Percentiles rank a stretch among this genome's conserved stretches.
phyloP scores from a whole-genome alignment of 768 basidiomycete species.

The Sistotremastrum niveocremeum region DNA sequence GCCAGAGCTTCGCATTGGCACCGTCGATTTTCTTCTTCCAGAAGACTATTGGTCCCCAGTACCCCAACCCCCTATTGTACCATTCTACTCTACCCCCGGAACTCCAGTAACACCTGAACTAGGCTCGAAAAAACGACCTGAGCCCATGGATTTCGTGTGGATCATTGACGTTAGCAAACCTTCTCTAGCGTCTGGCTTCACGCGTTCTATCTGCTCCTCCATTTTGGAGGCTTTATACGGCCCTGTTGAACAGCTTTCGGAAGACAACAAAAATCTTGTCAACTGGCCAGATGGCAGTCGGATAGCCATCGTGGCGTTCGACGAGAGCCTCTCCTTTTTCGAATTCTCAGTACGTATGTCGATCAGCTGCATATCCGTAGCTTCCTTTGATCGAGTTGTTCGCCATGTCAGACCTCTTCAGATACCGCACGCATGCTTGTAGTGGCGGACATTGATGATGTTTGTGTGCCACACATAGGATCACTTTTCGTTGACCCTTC shows the following conservation, averaged over 20 bases:
- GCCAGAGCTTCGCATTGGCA: constrained; percentile 82
- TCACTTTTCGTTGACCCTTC: constrained; percentile 68
- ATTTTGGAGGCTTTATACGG: constrained; percentile 58
- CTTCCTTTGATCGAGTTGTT: constrained; percentile 5
- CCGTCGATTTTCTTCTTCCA: constrained; percentile 78
- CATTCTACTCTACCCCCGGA: constrained; percentile 39
- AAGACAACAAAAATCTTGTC: constrained; percentile 29
- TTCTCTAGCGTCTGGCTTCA: constrained; percentile 54
- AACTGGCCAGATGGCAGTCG: constrained; percentile 38
- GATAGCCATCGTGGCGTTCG: constrained; percentile 77
- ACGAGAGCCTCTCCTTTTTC: constrained; percentile 73
- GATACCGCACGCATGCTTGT: constrained; percentile 56
- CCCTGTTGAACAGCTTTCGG: constrained; percentile 16
- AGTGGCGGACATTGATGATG: constrained; percentile 82
- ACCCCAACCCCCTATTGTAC: constrained; percentile 37
- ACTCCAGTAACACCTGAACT: constrained; percentile 21
- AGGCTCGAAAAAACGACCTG: constrained; percentile 30
- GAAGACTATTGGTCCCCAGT: constrained; percentile 77
- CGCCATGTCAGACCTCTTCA: constrained; percentile 24
- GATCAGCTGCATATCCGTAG: constrained; percentile 1
- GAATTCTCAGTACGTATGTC: constrained; percentile 60
- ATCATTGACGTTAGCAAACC: constrained; percentile 72
- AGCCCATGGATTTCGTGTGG: constrained; percentile 68
- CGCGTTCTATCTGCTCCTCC: constrained; percentile 48
- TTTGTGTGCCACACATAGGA: constrained; percentile 63